Evolutionary conservation across 495 filamentous ascomycete species (phyloP).

Genomic region (Xylaria venustula): DNA sequence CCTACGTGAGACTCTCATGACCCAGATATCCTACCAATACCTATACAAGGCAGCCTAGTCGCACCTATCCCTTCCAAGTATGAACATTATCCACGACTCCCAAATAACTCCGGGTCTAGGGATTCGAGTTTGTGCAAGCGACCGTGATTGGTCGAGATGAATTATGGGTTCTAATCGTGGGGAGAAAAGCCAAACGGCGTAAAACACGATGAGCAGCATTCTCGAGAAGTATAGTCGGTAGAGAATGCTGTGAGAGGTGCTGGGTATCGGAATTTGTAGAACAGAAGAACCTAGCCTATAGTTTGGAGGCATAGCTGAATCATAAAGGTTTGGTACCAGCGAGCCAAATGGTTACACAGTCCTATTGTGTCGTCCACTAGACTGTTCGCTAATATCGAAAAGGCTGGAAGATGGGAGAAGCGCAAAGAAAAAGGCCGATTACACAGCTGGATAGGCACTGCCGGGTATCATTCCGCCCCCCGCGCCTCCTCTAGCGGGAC

Average conservation of each 20-base stretch:
- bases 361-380: background rate
- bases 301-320: background rate
- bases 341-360: background rate
- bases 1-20: background rate
- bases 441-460: slow-evolving; percentile 34
- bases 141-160: background rate
- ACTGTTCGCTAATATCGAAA: background rate
- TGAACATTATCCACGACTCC: background rate
- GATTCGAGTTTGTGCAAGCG: background rate
- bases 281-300: slow-evolving; percentile 3
- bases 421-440: background rate
- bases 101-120: background rate
- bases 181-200: background rate
- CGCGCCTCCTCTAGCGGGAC: slow-evolving; percentile 15
- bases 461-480: slow-evolving; percentile 32
- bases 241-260: background rate
- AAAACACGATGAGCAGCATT: slow-evolving; percentile 1
- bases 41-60: background rate
- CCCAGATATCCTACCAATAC: background rate
- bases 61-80: background rate
- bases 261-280: slow-evolving; percentile 10
- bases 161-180: slow-evolving; percentile 1
- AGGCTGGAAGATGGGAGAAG: background rate
- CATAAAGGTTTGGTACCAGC: background rate
- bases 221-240: background rate